Evolutionary conservation across 495 filamentous ascomycete species (phyloP).

Genomic region (Rhypophila decipiens): DNA sequence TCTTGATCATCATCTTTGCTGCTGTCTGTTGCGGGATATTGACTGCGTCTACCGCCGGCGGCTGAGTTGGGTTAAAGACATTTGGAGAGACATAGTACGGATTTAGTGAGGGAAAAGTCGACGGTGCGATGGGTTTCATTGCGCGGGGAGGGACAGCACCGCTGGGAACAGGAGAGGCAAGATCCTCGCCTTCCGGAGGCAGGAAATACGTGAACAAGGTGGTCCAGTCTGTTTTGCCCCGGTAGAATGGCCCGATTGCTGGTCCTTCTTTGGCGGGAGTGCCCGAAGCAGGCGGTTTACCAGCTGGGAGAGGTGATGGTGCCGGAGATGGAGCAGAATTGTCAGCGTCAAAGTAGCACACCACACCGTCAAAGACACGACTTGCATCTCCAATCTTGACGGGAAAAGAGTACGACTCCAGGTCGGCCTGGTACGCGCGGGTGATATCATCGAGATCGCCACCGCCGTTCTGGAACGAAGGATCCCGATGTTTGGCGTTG

Average conservation of each 20-base stretch:
- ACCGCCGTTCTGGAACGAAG: not conserved
- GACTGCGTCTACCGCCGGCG: not conserved
- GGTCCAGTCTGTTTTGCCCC: not conserved
- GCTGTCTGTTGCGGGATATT: not conserved
- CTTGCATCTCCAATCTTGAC: conserved; percentile 34
- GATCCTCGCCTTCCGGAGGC: not conserved
- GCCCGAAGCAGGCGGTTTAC: no score
- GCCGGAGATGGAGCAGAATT: not conserved
- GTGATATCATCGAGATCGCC: conserved; percentile 1
- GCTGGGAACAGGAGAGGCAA: not conserved
- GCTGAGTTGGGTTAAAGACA: no score
- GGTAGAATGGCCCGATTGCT: no score
- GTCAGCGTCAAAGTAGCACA: conserved; percentile 28
- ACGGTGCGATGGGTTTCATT: not conserved
- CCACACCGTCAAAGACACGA: conserved; percentile 29
- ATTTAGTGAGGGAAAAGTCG: not conserved
- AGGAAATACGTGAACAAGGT: not conserved
- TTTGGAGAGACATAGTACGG: not conserved
- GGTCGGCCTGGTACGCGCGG: not conserved
- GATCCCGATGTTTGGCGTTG: conserved; percentile 10
- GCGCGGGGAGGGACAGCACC: no score
- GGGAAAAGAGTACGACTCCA: conserved; percentile 20
- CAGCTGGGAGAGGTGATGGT: no score
- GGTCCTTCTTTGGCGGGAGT: no score
- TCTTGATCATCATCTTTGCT: not conserved